Evolutionary conservation across 2,329 filamentous ascomycete species (phyloP).

Genomic region (Stagonosporopsis tanaceti): DNA sequence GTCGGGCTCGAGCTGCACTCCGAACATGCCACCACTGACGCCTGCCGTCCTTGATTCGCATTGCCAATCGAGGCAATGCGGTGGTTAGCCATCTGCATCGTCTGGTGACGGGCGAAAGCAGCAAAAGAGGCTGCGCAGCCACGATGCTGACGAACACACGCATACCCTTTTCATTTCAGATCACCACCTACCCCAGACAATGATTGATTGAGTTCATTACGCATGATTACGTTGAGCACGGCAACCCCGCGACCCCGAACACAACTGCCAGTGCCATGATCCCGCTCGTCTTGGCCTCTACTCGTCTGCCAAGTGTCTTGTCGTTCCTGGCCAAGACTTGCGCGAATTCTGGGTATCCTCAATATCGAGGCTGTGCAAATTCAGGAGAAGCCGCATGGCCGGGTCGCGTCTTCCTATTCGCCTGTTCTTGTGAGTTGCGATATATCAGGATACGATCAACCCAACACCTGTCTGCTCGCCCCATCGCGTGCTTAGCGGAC

Average conservation of each 20-base stretch:
- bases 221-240: slow-evolving; percentile 4
- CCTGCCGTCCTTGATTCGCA: slow-evolving; percentile 1
- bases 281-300: slow-evolving; percentile 20
- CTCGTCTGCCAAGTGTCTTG: slow-evolving; percentile 18
- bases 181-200: neutral
- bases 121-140: neutral
- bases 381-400: slow-evolving; percentile 15
- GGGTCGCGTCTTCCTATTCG: neutral
- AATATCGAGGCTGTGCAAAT: slow-evolving; percentile 21
- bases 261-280: slow-evolving; percentile 19
- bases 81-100: neutral
- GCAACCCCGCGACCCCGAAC: slow-evolving; percentile 5
- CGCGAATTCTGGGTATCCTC: slow-evolving; percentile 16
- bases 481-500: neutral
- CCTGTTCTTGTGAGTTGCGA: neutral
- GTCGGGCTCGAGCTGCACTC: neutral
- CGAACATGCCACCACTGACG: neutral
- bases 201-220: neutral
- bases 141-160: neutral
- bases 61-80: neutral
- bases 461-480: slow-evolving; percentile 1
- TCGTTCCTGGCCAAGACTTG: slow-evolving; percentile 7
- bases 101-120: neutral
- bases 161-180: neutral
- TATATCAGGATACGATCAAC: neutral